phyloP scores from a whole-genome alignment of 129 eudicot species.

The Pittosporum tobira region DNA sequence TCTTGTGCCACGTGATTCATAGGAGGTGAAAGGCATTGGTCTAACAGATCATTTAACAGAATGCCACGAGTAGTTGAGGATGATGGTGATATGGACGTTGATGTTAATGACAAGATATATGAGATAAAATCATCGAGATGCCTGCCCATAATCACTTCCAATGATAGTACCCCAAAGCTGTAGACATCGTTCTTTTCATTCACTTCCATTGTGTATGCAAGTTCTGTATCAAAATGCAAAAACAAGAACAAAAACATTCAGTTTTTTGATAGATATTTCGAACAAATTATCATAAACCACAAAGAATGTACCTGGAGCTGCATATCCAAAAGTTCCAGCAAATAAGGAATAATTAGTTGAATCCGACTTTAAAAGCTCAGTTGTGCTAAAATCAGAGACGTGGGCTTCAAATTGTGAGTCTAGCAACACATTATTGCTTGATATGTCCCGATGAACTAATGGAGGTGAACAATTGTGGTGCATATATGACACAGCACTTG shows the following conservation, averaged over 20 bases:
- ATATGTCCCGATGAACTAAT: conserved; percentile 32
- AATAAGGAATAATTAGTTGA: conserved; percentile 25
- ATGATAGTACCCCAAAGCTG: conserved; percentile 20
- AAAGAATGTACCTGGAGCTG: conserved; percentile 26
- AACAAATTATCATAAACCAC: no score
- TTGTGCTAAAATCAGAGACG: conserved; percentile 32
- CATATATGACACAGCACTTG: conserved; percentile 32
- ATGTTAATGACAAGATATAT: background rate
- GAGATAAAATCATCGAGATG: conserved; percentile 17
- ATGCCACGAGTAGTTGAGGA: background rate
- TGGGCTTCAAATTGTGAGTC: conserved; percentile 21
- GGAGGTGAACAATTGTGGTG: conserved; percentile 31
- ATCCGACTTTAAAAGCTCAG: conserved; percentile 18
- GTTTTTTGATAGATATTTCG: background rate
- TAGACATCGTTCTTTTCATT: conserved; percentile 24
- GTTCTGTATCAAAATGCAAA: conserved; percentile 11
- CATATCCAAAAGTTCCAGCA: conserved; percentile 36
- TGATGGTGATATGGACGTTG: background rate
- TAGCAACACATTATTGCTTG: conserved; percentile 30
- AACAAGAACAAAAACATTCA: background rate
- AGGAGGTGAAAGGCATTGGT: conserved; percentile 23
- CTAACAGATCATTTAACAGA: conserved; percentile 16
- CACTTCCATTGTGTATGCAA: conserved; percentile 16
- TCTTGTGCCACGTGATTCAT: background rate
- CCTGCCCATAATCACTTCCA: conserved; percentile 20